These are phyloP conservation scores for Spergularia azorica DNA, from an alignment of 179 eudicot genomes.

Conservation along the genomic window DNA sequence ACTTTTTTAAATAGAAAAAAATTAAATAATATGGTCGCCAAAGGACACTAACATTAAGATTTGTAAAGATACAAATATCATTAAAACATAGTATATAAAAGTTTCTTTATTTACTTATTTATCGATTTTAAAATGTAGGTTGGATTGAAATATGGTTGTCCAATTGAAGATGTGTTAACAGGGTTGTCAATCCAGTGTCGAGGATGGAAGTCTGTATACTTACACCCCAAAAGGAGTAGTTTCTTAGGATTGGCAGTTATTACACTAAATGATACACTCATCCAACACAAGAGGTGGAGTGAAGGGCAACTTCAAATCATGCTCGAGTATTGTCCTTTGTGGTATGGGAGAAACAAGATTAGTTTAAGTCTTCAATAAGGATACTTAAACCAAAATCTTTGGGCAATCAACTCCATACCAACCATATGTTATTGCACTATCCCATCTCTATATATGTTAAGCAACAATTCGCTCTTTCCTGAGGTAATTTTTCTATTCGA, in stretches of 20 bases:
- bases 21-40: too few relatives aligned
- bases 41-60: too few relatives aligned
- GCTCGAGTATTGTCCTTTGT: conserved; percentile 55
- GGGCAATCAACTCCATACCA: conserved; percentile 64
- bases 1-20: too few relatives aligned
- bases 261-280: conserved; percentile 51
- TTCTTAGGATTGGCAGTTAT: conserved; percentile 70
- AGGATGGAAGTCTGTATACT: conserved; percentile 77
- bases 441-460: conserved; percentile 72
- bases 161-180: conserved; percentile 76
- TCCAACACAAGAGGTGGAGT: conserved; percentile 89
- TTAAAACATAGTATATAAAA: too few relatives aligned
- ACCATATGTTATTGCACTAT: conserved; percentile 49
- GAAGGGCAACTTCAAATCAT: conserved; percentile 73
- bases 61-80: too few relatives aligned
- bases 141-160: conserved; percentile 76
- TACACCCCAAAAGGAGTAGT: conserved; percentile 48
- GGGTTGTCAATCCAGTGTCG: conserved; percentile 71
- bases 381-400: conserved; percentile 44
- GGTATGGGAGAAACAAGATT: conserved; percentile 59
- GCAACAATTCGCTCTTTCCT: conserved; percentile 59
- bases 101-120: too few relatives aligned
- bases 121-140: conserved; percentile 37
- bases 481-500: conserved; percentile 38
- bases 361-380: conserved; percentile 50